Conservation (phyloP, 1,139 yeast species). For the Suhomyces terraborum region DNA sequence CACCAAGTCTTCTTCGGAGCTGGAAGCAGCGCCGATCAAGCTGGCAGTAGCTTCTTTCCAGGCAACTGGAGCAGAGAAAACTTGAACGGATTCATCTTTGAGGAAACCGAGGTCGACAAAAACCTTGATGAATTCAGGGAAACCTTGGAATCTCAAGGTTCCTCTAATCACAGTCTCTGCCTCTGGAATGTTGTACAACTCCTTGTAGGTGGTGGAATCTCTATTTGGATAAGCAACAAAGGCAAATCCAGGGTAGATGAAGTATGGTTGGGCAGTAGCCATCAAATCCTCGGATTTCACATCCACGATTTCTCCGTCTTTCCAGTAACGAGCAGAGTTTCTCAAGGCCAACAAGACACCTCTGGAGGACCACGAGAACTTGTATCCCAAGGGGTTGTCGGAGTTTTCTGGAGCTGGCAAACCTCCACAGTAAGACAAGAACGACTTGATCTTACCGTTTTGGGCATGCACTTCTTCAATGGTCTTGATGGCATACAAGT, state of each 20-base stretch:
- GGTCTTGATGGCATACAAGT: slow-evolving; percentile 95
- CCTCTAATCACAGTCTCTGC: slow-evolving; percentile 97
- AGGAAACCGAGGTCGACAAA: slow-evolving; percentile 92
- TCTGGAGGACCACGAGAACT: slow-evolving; percentile 98
- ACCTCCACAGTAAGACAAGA: slow-evolving; percentile 98
- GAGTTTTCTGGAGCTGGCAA: slow-evolving; percentile 97
- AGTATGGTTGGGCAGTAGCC: slow-evolving; percentile 95
- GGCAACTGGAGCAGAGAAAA: slow-evolving; percentile 58
- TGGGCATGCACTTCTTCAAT: slow-evolving; percentile 92
- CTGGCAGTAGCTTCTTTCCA: slow-evolving; percentile 89
- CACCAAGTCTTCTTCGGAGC: slow-evolving; percentile 69
- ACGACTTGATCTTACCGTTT: slow-evolving; percentile 90
- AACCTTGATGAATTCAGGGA: slow-evolving; percentile 96
- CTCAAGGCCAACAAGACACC: slow-evolving; percentile 95
- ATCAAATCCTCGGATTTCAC: slow-evolving; percentile 88
- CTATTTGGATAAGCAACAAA: slow-evolving; percentile 97
- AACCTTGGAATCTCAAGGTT: slow-evolving; percentile 95
- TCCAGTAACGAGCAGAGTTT: slow-evolving; percentile 88
- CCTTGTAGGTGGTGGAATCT: slow-evolving; percentile 92
- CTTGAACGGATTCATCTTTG: slow-evolving; percentile 67
- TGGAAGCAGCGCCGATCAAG: slow-evolving; percentile 72
- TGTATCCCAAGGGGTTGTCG: slow-evolving; percentile 97
- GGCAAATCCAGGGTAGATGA: slow-evolving; percentile 92
- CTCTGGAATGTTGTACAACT: slow-evolving; percentile 91
- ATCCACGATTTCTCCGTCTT: slow-evolving; percentile 78